Conservation (phyloP, 352 stramenopile genomes). For the Phytopythium sindhum region DNA sequence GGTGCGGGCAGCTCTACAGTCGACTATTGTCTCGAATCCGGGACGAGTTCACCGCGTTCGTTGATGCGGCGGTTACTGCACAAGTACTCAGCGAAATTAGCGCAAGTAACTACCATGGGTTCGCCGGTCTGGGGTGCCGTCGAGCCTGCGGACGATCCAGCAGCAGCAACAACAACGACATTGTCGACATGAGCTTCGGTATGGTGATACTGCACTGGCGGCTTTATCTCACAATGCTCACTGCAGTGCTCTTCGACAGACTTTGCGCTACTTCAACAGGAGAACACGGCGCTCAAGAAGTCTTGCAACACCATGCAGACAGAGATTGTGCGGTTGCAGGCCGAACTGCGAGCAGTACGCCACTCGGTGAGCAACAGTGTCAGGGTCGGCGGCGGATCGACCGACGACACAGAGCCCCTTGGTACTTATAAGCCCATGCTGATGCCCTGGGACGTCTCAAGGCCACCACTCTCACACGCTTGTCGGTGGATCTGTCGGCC, state of each 20-base stretch:
- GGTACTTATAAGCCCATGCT: neutral
- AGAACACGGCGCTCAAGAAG: conserved; percentile 55
- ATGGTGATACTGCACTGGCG: neutral
- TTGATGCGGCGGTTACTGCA: conserved; percentile 21
- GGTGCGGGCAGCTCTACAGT: conserved; percentile 38
- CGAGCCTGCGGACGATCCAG: conserved; percentile 9
- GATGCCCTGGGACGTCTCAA: neutral
- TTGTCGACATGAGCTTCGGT: conserved; percentile 9
- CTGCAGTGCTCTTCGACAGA: conserved; percentile 22
- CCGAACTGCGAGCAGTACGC: conserved; percentile 19
- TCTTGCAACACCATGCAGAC: conserved; percentile 40
- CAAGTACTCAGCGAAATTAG: conserved; percentile 4
- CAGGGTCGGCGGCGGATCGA: conserved; percentile 1
- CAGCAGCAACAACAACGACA: conserved; percentile 9
- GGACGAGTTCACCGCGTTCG: conserved; percentile 55
- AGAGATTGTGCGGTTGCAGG: conserved; percentile 48
- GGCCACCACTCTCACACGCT: too few species aligned
- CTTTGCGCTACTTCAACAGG: conserved; percentile 39
- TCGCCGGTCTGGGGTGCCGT: conserved; percentile 9
- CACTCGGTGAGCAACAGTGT: neutral
- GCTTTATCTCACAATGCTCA: neutral
- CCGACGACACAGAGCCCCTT: neutral
- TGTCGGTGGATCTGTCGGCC: neutral
- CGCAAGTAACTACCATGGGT: neutral
- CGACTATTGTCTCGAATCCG: conserved; percentile 51